Evolutionary conservation across 345 rosid genomes (phyloP).

Genomic region (Hypericum androsaemum): DNA sequence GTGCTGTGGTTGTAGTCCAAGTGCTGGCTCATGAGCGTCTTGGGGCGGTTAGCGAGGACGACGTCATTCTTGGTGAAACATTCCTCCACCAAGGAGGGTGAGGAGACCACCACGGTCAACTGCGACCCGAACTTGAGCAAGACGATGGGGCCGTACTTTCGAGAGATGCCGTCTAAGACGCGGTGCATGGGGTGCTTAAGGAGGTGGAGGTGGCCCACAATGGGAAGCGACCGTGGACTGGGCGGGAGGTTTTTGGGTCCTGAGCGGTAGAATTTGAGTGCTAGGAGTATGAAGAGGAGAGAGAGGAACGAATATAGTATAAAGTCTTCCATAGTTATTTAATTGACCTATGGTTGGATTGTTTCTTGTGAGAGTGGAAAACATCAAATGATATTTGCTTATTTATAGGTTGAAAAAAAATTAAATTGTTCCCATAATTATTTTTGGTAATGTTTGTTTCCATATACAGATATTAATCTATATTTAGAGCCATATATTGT

Average conservation of each 20-base stretch:
- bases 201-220: constrained; percentile 15
- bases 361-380: no score
- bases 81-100: constrained; percentile 9
- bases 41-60: constrained; percentile 15
- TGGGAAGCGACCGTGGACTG: constrained; percentile 15
- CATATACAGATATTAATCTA: no score
- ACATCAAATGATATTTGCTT: no score
- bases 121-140: constrained; percentile 5
- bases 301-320: no score
- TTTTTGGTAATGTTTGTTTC: no score
- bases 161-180: constrained; percentile 1
- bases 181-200: constrained; percentile 10
- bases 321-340: no score
- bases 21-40: constrained; percentile 1
- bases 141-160: constrained; percentile 12
- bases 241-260: constrained; percentile 9
- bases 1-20: constrained; percentile 12
- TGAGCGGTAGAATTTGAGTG: no score
- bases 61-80: constrained; percentile 15
- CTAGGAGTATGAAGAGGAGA: no score
- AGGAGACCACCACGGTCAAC: constrained; percentile 4
- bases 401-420: no score
- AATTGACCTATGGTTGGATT: no score
- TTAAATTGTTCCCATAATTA: no score
- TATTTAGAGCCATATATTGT: no score